Base-by-base conservation (phyloP, 2,329 filamentous ascomycete species). In the Metarhizium guizhouense region DNA sequence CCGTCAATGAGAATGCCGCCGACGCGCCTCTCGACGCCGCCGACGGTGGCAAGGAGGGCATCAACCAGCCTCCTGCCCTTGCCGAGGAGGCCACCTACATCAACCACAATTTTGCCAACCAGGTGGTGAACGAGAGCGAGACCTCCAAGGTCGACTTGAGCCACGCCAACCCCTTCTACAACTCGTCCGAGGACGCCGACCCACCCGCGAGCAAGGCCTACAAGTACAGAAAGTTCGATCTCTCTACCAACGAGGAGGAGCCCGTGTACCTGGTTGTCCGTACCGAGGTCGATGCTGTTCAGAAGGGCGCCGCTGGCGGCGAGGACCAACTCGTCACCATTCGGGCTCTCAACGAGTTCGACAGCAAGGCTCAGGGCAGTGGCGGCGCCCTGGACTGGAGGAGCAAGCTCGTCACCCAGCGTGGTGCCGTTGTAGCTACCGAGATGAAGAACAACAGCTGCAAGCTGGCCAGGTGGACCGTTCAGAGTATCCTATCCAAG, bases 361-460 rank as follows among this genome's bases (percentile, higher is more conserved):
- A 99, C 78, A 91, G 85, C 84, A 96, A 96, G 80, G 94, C 94
- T 29, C 92, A 95, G 71, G 94, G 94, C 64, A 90, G 89, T 63
- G 94, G 94, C 63, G 91, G 93, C 61, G 94, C 94, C 55, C 82
- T 99, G 53, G 94, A 99, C 81, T 99, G 94, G 94, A 84, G 94
- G 71, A 87, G 86, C 63, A 99, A 99, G 83, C 83, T 99, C 58
- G 88, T 89, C 61, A 90, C 86, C 65, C 92, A 96, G 78, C 88
- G 94, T 67, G 94, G 94, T 84, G 94, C 94, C 56, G 93, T 99
- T 47, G 88, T 99, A 30, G 94, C 94, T 20, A 99, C 94, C 13
- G 94, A 99, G 79, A 99, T 99, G 94, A 99, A 99, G 89, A 99
- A 99, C 84, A 99, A 99, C 83, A 91, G 86, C 69, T 95, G 90